phyloP scores from a whole-genome alignment of 345 rosid genomes.

The Melastoma malabathricum region DNA sequence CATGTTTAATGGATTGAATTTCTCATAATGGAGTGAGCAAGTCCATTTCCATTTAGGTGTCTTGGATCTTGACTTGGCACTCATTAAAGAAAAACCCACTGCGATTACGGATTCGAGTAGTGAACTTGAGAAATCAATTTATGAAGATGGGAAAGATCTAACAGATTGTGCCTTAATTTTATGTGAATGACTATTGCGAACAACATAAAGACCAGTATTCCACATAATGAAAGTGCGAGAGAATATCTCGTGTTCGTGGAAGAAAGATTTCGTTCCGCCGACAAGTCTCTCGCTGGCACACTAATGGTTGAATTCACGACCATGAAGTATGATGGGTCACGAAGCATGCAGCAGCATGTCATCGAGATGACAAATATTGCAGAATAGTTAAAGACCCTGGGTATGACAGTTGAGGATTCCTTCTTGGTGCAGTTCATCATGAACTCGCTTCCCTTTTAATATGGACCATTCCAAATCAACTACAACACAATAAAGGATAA shows the following conservation, averaged over 20 bases:
- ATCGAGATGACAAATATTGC: conserved; percentile 5
- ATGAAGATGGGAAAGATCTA: conserved; percentile 1
- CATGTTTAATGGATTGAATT: conserved; percentile 1
- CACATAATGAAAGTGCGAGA: conserved; percentile 6
- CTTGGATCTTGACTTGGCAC: conserved; percentile 8
- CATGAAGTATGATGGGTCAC: not conserved
- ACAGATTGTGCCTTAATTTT: conserved; percentile 6
- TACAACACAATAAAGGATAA: conserved; percentile 14
- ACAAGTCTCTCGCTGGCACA: not conserved
- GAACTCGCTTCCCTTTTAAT: not conserved
- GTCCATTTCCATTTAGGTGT: conserved; percentile 12
- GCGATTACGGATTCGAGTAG: conserved; percentile 3
- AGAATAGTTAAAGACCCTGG: not conserved
- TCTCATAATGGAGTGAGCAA: conserved; percentile 7
- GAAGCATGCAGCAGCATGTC: conserved; percentile 3
- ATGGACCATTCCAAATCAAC: conserved; percentile 10
- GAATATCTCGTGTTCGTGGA: conserved; percentile 4
- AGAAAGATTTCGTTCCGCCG: not conserved
- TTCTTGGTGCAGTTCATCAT: conserved; percentile 4
- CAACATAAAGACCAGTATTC: not conserved
- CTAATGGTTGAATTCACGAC: not conserved
- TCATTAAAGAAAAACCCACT: conserved; percentile 1
- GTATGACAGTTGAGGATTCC: not conserved
- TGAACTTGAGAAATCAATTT: not conserved
- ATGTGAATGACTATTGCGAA: conserved; percentile 6